A percentile compares a stretch with the other conserved stretches of the same genome.
Evolutionary conservation across 2,329 filamentous ascomycete genomes (phyloP).

Genomic region (Neopestalotiopsis rosae): DNA sequence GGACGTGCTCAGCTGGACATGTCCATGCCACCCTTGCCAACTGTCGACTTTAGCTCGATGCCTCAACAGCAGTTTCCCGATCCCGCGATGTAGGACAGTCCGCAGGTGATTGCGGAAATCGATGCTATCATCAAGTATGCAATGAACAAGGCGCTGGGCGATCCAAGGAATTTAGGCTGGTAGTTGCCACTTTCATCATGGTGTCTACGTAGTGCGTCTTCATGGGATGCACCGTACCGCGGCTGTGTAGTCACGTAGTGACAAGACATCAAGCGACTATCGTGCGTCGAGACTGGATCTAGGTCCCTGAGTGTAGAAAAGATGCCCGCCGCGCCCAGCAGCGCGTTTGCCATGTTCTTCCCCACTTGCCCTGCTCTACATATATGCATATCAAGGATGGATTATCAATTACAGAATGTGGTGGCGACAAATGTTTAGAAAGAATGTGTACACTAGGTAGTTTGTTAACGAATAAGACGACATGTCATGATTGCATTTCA

Average conservation of each 20-base stretch:
- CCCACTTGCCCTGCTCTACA: neutral
- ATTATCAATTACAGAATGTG: neutral
- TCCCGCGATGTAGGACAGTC: conserved; percentile 14
- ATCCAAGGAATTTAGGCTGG: neutral
- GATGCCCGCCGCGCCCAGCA: neutral
- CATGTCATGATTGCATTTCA: neutral
- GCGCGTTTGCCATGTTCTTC: neutral
- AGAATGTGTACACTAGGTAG: conserved; percentile 3
- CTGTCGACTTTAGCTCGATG: conserved; percentile 9
- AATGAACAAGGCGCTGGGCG: neutral
- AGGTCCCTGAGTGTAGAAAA: neutral
- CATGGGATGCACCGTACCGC: neutral
- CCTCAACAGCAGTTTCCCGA: conserved; percentile 14
- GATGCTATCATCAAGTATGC: neutral
- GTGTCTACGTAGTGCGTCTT: neutral
- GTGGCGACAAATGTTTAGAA: neutral
- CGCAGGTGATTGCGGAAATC: conserved; percentile 8
- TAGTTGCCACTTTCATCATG: neutral
- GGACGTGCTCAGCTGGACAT: conserved; percentile 52
- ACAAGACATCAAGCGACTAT: neutral
- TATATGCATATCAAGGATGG: neutral
- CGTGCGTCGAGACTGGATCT: neutral
- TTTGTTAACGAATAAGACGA: neutral
- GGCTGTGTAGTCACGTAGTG: neutral
- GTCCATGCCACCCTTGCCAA: conserved; percentile 24